phyloP scores from a whole-genome alignment of 2,329 filamentous ascomycete genomes.

The Elsinoe batatas region DNA sequence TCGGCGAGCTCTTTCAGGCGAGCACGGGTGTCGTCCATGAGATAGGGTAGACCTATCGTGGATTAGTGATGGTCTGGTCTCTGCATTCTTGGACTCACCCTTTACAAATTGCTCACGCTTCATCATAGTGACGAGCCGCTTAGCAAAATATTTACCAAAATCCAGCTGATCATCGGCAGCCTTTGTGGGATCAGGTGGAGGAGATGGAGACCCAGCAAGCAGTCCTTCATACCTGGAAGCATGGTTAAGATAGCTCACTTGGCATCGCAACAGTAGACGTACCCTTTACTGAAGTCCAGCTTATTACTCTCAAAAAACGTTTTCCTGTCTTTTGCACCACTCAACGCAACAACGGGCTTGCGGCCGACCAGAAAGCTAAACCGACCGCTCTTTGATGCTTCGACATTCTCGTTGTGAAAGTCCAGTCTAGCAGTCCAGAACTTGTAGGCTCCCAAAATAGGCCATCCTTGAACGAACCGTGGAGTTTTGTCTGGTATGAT shows the following conservation, averaged over 20 bases:
- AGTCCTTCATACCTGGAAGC: slow-evolving; percentile 16
- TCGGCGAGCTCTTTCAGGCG: slow-evolving; percentile 31
- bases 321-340: slow-evolving; percentile 34
- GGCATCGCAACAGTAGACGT: slow-evolving; percentile 13
- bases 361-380: slow-evolving; percentile 43
- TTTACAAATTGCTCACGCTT: slow-evolving; percentile 31
- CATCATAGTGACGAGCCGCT: slow-evolving; percentile 28
- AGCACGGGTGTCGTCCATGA: slow-evolving; percentile 36
- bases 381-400: slow-evolving; percentile 31
- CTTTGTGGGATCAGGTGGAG: slow-evolving; percentile 11
- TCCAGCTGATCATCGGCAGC: slow-evolving; percentile 9
- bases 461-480: slow-evolving; percentile 21
- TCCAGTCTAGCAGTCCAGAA: slow-evolving; percentile 41
- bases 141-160: slow-evolving; percentile 22
- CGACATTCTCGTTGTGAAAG: slow-evolving; percentile 32
- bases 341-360: slow-evolving; percentile 37
- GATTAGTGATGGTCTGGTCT: neutral
- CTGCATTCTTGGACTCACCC: slow-evolving; percentile 16
- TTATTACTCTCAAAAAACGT: slow-evolving; percentile 39
- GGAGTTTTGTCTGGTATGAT: slow-evolving; percentile 5
- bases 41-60: slow-evolving; percentile 27
- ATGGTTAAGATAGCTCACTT: neutral
- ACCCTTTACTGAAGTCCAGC: slow-evolving; percentile 38
- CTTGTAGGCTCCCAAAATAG: slow-evolving; percentile 35
- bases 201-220: slow-evolving; percentile 19